Base-by-base conservation (phyloP, 2,329 filamentous ascomycete genomes). In the Beauveria sp. region DNA sequence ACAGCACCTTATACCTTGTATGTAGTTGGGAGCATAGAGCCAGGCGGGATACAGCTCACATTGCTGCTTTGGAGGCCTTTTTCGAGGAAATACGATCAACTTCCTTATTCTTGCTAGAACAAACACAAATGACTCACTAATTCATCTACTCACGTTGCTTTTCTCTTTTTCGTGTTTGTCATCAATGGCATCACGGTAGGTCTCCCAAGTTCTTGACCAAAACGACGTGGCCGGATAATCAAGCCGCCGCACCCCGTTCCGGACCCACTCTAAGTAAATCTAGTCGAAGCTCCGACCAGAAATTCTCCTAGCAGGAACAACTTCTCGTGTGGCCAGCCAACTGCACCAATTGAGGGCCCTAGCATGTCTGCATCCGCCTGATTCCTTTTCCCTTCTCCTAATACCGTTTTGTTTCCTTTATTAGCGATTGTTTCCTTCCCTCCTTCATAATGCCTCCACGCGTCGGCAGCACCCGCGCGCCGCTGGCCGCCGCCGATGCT, bases 401-500 rank as follows among this genome's bases (percentile, higher is more conserved):
- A 67, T 46, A 60, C 22, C 44, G 10, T 12, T 3, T 24, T 22
- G 26, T 30, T 40, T 51, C 22, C 5, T 52, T 46, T 37, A 12
- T 1, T 18, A 55, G 53, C 53, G 53, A 46, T 26, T 37, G 53
- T 53, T 40, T 26, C 26, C 22, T 43, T 37, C 20, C 30, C 12
- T 12, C 9, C 6, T 12, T 9, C 62, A 67, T 47, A 58, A 74
- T 74, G 72, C 68, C 57, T 37, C n/a, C 57, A 9, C 48, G 48
- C 24, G 48, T 59, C 63, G 62, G 64, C 61, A 61, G 64, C 61
- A 61, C 69, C 55, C 67, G 69, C 46, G 63, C 65, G 65, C 65
- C 72, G 62, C 67, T 71, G 28, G 59, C 53, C 65, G 71, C 67
- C 64, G 65, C 69, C 65, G 69, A 72, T 60, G 67, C 67, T 59